A percentile compares a stretch with the other conserved stretches of the same genome.
Conservation (phyloP, 257 asterid species). For the Fraxinus quadrangulata region DNA sequence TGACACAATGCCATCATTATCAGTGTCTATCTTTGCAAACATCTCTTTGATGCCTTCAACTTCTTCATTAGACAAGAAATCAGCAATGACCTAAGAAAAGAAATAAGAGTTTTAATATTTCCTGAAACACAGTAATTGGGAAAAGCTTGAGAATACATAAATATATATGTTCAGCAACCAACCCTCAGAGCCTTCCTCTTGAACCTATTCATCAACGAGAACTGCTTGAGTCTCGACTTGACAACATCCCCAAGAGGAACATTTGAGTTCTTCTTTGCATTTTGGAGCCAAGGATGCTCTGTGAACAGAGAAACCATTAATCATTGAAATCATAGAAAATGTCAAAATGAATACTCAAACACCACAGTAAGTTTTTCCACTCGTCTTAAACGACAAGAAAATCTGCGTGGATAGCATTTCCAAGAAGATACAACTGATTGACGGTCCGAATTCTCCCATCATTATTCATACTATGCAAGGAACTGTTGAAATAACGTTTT, state of each 20-base stretch:
- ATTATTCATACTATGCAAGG: neutral
- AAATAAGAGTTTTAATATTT: slow-evolving; percentile 22
- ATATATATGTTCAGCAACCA: slow-evolving; percentile 28
- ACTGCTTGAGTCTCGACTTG: slow-evolving; percentile 88
- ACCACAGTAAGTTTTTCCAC: neutral
- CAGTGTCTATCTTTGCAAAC: slow-evolving; percentile 76
- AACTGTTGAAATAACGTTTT: neutral
- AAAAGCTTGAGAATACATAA: neutral
- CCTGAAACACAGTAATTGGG: slow-evolving; percentile 21
- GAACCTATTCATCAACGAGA: slow-evolving; percentile 91
- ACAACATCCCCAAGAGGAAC: slow-evolving; percentile 98
- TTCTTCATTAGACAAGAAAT: slow-evolving; percentile 90
- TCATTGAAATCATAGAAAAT: slow-evolving; percentile 24
- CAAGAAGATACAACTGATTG: slow-evolving; percentile 11
- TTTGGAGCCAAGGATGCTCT: slow-evolving; percentile 93
- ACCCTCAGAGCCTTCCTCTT: slow-evolving; percentile 97
- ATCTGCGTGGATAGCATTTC: slow-evolving; percentile 9
- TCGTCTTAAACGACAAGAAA: slow-evolving; percentile 4
- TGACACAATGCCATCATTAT: slow-evolving; percentile 78
- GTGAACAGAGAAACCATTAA: slow-evolving; percentile 20
- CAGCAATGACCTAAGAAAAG: slow-evolving; percentile 81
- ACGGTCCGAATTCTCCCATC: slow-evolving; percentile 3
- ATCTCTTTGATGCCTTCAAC: slow-evolving; percentile 85
- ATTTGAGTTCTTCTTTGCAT: slow-evolving; percentile 92
- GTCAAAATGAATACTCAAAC: slow-evolving; percentile 14